phyloP scores from a whole-genome alignment of 257 asterid genomes.

The Rubia yunnanensis region DNA sequence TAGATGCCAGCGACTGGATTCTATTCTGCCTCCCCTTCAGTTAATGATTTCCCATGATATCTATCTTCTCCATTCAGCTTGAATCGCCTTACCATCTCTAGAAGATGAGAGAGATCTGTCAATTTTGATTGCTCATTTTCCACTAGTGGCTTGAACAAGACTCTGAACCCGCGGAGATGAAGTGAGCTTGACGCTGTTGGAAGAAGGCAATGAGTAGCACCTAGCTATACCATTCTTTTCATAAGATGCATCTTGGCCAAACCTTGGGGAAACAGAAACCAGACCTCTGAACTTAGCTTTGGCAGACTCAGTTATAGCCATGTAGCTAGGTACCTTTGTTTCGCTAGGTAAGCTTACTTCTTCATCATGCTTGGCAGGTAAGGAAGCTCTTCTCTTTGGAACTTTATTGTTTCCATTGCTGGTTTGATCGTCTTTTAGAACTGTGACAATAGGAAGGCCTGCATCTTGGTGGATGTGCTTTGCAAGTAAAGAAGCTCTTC shows the following conservation, averaged over 20 bases:
- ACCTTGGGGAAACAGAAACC: constrained; percentile 42
- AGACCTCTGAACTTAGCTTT: constrained; percentile 42
- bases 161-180: constrained; percentile 42
- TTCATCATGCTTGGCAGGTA: constrained; percentile 30
- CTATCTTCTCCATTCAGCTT: constrained; percentile 32
- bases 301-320: constrained; percentile 55
- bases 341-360: constrained; percentile 15
- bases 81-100: constrained; percentile 34
- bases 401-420: constrained; percentile 19
- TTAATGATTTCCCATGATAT: constrained; percentile 1
- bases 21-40: background rate
- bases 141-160: constrained; percentile 38
- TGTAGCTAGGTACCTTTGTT: constrained; percentile 45
- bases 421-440: constrained; percentile 24
- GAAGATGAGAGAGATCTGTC: constrained; percentile 41
- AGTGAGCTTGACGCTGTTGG: constrained; percentile 30
- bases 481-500: constrained; percentile 41
- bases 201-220: constrained; percentile 47
- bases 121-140: constrained; percentile 33
- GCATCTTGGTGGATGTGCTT: constrained; percentile 20
- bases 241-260: constrained; percentile 26
- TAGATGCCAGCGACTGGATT: constrained; percentile 13
- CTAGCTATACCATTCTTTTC: constrained; percentile 34
- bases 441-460: constrained; percentile 11
- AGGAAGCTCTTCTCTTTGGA: constrained; percentile 28